Evolutionary conservation across 1,139 yeast genomes (phyloP).

Genomic region (Yamadazyma diospyri): DNA sequence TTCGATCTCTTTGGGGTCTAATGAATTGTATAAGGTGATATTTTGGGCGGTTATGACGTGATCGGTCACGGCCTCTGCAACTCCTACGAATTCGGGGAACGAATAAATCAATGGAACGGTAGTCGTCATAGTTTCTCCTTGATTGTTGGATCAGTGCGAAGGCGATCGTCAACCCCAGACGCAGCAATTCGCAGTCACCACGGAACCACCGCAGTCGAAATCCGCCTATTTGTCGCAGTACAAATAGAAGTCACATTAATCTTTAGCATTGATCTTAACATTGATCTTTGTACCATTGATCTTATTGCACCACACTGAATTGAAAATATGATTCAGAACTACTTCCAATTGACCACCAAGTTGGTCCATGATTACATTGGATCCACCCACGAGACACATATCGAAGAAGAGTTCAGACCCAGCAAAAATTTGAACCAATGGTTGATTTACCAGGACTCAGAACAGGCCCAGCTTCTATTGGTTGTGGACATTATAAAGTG

Average conservation of each 20-base stretch:
- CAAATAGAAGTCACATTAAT: too few relatives aligned
- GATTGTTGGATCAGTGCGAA: too few relatives aligned
- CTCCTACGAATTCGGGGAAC: constrained; percentile 83
- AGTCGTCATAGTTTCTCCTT: constrained; percentile 79
- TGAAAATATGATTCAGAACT: constrained; percentile 18
- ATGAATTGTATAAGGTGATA: constrained; percentile 54
- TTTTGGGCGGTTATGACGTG: constrained; percentile 82
- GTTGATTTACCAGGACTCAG: constrained; percentile 11
- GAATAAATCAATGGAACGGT: constrained; percentile 91
- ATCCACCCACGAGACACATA: constrained; percentile 13
- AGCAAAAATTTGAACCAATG: constrained; percentile 18
- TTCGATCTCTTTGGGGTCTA: constrained; percentile 33
- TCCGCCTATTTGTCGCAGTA: too few relatives aligned
- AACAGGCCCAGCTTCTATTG: constrained; percentile 8
- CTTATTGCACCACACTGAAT: too few relatives aligned
- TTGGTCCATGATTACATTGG: constrained; percentile 26
- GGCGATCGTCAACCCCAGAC: too few relatives aligned
- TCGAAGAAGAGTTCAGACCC: constrained; percentile 10
- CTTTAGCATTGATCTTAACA: too few relatives aligned
- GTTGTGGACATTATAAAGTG: constrained; percentile 13
- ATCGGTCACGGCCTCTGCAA: constrained; percentile 93
- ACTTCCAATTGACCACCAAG: constrained; percentile 24
- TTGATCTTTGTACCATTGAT: too few relatives aligned
- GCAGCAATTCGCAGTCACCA: too few relatives aligned
- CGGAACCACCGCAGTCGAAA: too few relatives aligned